Evolutionary conservation across 352 stramenopile species (phyloP).

Genomic region (Albugo candida): DNA sequence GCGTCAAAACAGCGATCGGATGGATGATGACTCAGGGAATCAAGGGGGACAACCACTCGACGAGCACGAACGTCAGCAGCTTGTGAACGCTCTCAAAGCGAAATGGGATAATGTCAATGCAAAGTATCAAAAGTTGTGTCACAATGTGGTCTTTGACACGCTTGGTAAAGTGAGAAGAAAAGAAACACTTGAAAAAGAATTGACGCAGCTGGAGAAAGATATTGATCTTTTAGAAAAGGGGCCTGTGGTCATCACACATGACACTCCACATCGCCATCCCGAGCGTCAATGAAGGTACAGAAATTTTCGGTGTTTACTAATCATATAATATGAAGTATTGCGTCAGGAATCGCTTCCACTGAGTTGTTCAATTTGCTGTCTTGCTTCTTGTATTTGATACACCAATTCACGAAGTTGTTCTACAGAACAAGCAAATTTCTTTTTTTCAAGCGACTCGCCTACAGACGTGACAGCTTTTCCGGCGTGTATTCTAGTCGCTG

Average conservation of each 20-base stretch:
- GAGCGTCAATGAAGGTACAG: no score
- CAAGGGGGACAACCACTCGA: conserved; percentile 47
- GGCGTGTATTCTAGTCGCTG: conserved; percentile 1
- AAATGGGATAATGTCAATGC: conserved; percentile 88
- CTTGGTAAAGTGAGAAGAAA: conserved; percentile 84
- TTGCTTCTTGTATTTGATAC: conserved; percentile 44
- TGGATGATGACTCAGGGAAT: conserved; percentile 48
- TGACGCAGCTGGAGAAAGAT: conserved; percentile 84
- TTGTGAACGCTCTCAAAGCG: conserved; percentile 81
- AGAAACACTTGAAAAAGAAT: conserved; percentile 80
- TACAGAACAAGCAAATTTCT: conserved; percentile 43
- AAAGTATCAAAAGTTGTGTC: conserved; percentile 89
- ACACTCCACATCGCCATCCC: neutral
- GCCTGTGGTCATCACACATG: conserved; percentile 35
- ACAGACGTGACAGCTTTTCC: neutral
- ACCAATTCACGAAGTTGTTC: conserved; percentile 46
- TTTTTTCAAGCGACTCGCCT: conserved; percentile 11
- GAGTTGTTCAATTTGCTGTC: conserved; percentile 41
- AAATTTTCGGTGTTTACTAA: no score
- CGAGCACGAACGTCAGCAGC: conserved; percentile 58
- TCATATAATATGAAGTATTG: no score
- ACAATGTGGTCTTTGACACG: conserved; percentile 86
- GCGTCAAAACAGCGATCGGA: conserved; percentile 69
- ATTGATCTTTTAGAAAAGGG: conserved; percentile 75
- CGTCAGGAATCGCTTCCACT: neutral